phyloP scores from a whole-genome alignment of 805 yeast genomes.

The Cyberlindnera lachancei region DNA sequence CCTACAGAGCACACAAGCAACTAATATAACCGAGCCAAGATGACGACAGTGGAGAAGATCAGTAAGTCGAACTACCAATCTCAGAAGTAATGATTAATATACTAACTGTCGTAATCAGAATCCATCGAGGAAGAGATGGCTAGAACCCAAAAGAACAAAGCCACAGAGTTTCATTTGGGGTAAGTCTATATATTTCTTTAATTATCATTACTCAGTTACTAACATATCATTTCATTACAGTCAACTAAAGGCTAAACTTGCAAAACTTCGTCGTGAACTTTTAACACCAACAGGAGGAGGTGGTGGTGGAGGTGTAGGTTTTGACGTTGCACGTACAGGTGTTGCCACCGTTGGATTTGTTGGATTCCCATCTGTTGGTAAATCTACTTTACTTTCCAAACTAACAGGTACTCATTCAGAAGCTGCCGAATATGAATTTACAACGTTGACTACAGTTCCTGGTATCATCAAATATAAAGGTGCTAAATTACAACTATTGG shows the following conservation, averaged over 20 bases:
- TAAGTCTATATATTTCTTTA: neutral
- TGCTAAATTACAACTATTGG: conserved; percentile 94
- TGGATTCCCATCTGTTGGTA: conserved; percentile 93
- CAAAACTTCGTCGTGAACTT: conserved; percentile 89
- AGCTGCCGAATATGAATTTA: conserved; percentile 97
- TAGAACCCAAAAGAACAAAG: conserved; percentile 94
- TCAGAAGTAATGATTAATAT: too few species aligned
- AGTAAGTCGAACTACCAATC: too few species aligned
- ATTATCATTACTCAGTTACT: neutral
- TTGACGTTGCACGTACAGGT: conserved; percentile 98
- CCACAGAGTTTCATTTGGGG: conserved; percentile 90
- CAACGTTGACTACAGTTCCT: conserved; percentile 95
- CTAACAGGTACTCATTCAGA: conserved; percentile 95
- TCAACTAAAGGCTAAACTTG: conserved; percentile 92
- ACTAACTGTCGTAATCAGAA: too few species aligned
- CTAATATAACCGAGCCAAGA: too few species aligned
- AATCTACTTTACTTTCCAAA: conserved; percentile 76
- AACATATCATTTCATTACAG: conserved; percentile 24
- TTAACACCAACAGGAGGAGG: conserved; percentile 71
- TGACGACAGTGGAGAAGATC: conserved; percentile 24
- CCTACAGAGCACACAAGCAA: too few species aligned
- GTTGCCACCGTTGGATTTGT: conserved; percentile 96
- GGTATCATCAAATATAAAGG: conserved; percentile 95
- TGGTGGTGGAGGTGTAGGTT: conserved; percentile 90
- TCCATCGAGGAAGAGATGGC: conserved; percentile 98